phyloP scores from a whole-genome alignment of 2,329 filamentous ascomycete species.

The Sphaerulina vaccinii region DNA sequence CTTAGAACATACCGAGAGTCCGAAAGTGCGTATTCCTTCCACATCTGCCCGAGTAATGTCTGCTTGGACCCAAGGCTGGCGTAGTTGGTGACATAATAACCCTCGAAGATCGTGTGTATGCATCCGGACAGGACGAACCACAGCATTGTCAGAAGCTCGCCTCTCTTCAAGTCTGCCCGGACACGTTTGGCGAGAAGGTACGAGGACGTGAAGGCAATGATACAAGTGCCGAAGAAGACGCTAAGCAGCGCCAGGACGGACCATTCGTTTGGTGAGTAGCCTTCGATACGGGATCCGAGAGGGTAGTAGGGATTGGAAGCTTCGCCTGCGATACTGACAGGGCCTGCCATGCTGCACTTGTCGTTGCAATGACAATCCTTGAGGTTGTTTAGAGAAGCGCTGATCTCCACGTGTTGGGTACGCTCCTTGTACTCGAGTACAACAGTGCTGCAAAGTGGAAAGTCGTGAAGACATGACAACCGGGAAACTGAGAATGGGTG shows the following conservation, averaged over 20 bases:
- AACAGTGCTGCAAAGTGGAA: too few relatives aligned
- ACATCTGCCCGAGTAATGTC: constrained; percentile 77
- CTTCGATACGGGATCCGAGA: constrained; percentile 58
- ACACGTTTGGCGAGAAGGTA: constrained; percentile 54
- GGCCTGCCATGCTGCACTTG: too few relatives aligned
- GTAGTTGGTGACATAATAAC: constrained; percentile 75
- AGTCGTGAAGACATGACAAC: too few relatives aligned
- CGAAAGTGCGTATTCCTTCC: constrained; percentile 88
- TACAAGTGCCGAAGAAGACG: constrained; percentile 59
- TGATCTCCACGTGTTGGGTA: too few relatives aligned
- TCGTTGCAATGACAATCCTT: too few relatives aligned
- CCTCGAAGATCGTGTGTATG: constrained; percentile 81
- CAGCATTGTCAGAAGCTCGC: constrained; percentile 61
- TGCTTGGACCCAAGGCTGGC: constrained; percentile 64
- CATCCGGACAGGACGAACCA: constrained; percentile 75
- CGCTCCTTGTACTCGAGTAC: too few relatives aligned
- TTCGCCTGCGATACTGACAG: too few relatives aligned
- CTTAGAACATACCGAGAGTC: constrained; percentile 69
- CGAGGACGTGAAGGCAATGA: constrained; percentile 58
- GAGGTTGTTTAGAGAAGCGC: too few relatives aligned
- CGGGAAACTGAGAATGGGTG: too few relatives aligned
- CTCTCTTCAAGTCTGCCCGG: constrained; percentile 52
- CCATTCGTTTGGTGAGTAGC: constrained; percentile 66
- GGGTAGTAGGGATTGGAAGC: constrained; percentile 67
- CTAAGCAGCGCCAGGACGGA: constrained; percentile 58